These are phyloP conservation scores for Neoboletus brunneissimus DNA, from an alignment of 768 basidiomycete genomes.

Conservation along the genomic window DNA sequence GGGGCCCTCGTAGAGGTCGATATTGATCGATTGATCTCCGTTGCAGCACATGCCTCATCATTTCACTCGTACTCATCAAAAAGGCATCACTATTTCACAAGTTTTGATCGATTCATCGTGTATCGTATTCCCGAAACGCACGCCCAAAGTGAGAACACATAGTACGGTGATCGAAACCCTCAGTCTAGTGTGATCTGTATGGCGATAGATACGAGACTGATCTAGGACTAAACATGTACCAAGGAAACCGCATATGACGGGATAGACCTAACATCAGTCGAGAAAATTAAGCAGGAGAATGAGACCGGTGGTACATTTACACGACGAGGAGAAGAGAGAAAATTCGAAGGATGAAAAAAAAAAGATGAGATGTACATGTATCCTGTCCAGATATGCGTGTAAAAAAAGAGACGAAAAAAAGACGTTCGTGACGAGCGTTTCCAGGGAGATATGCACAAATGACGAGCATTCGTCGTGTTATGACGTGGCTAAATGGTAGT, in stretches of 20 bases:
- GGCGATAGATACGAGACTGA: constrained; percentile 7
- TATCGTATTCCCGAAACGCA: background rate
- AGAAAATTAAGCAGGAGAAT: background rate
- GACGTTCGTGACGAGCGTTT: no score
- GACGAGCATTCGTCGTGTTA: background rate
- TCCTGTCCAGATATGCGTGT: background rate
- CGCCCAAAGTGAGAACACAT: no score
- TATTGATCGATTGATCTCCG: constrained; percentile 10
- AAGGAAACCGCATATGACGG: background rate
- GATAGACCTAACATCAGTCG: background rate
- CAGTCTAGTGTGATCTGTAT: constrained; percentile 12
- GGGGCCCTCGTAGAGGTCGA: constrained; percentile 26
- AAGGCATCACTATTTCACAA: background rate
- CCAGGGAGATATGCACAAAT: background rate
- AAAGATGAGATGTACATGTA: background rate
- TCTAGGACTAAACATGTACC: constrained; percentile 2
- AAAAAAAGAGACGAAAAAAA: background rate
- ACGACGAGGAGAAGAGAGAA: constrained; percentile 3
- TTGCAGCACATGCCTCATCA: background rate
- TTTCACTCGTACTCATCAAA: background rate
- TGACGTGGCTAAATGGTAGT: background rate
- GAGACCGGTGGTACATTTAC: constrained; percentile 7
- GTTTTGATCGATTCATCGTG: constrained; percentile 1
- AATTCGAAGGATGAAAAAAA: constrained; percentile 1
- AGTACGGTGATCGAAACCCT: background rate